phyloP scores from a whole-genome alignment of 2,329 filamentous ascomycete species.

The Paramyrothecium roridum region DNA sequence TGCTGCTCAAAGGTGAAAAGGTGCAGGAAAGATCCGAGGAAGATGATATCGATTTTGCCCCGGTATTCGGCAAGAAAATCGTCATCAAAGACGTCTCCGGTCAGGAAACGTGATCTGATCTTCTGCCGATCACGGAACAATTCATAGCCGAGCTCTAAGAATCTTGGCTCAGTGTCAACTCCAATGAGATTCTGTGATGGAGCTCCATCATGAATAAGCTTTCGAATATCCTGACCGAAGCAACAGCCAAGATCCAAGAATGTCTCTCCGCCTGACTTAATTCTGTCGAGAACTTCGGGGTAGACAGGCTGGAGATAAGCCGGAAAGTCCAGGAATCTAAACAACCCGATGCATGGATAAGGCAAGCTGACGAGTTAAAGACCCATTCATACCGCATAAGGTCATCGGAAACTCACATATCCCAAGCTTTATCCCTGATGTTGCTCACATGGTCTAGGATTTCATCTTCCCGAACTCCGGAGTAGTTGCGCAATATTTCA shows the following conservation, averaged over 20 bases:
- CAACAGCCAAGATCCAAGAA: neutral
- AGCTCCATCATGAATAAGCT: neutral
- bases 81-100: neutral
- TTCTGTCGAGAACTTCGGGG: neutral
- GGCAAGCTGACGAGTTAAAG: no score
- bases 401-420: no score
- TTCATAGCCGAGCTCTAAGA: neutral
- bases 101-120: no score
- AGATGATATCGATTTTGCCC: no score
- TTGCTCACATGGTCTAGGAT: neutral
- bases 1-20: no score
- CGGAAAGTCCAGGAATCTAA: neutral
- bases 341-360: neutral
- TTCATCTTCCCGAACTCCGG: neutral
- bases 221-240: neutral
- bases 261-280: neutral
- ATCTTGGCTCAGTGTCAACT: neutral
- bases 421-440: neutral
- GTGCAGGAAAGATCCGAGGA: no score
- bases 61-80: neutral
- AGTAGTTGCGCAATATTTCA: neutral
- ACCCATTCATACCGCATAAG: no score
- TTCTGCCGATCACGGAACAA: neutral
- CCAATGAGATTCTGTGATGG: neutral
- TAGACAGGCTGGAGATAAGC: neutral